Percentiles rank a stretch among this genome's conserved stretches.
Evolutionary conservation across 345 rosid genomes (phyloP).

Genomic region (Chamaenerion angustifolium): DNA sequence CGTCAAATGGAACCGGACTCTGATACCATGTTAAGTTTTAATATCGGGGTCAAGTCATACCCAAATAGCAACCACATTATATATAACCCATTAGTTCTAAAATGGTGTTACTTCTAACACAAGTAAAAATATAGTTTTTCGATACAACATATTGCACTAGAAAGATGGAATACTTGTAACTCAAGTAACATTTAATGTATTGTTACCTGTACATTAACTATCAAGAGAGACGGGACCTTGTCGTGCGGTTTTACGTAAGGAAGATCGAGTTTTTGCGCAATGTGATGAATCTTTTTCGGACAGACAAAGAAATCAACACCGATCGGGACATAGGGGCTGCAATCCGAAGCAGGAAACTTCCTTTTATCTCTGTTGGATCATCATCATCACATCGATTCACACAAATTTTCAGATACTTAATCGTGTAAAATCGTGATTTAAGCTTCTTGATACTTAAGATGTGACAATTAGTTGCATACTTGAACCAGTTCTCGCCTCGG

Average conservation of each 20-base stretch:
- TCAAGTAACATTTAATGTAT: no score
- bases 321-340: conserved; percentile 49
- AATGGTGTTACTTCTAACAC: no score
- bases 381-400: neutral
- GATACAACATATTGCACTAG: no score
- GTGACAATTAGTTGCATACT: conserved; percentile 14
- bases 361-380: conserved; percentile 44
- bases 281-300: conserved; percentile 52
- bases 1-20: no score
- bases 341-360: conserved; percentile 48
- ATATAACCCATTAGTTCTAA: no score
- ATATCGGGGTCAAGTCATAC: no score
- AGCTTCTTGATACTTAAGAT: no score
- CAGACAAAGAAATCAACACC: conserved; percentile 58
- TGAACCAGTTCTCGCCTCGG: conserved; percentile 57
- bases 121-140: no score
- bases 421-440: neutral
- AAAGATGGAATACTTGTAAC: no score
- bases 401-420: neutral
- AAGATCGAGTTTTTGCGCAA: conserved; percentile 69
- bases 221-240: conserved; percentile 37
- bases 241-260: conserved; percentile 30
- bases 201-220: conserved; percentile 58
- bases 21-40: no score
- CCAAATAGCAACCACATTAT: no score